Conservation (phyloP, 495 filamentous ascomycete genomes). For the Penicillium coprophilum region DNA sequence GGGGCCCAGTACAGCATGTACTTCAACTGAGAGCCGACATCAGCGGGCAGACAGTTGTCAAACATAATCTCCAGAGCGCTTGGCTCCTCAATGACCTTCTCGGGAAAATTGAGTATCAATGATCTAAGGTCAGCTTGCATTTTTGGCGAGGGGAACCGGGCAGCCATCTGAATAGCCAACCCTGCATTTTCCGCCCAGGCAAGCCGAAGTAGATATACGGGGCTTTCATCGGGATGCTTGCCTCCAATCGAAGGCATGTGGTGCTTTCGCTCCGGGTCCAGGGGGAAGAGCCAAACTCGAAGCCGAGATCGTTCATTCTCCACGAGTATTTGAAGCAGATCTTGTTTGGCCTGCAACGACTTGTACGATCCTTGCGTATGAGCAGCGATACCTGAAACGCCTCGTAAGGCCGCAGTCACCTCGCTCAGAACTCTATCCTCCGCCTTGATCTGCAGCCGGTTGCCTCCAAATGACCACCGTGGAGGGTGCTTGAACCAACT, state of each 20-base stretch:
- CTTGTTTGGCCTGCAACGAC: constrained; percentile 73
- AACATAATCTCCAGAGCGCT: constrained; percentile 81
- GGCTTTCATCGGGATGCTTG: constrained; percentile 36
- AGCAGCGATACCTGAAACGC: constrained; percentile 55
- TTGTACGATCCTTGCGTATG: constrained; percentile 55
- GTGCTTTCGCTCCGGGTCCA: constrained; percentile 66
- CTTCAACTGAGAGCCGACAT: constrained; percentile 85
- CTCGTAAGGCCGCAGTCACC: constrained; percentile 61
- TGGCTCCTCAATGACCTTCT: constrained; percentile 73
- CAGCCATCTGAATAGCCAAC: constrained; percentile 77
- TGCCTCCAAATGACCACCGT: constrained; percentile 94
- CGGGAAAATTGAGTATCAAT: constrained; percentile 76
- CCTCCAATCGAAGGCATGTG: constrained; percentile 40
- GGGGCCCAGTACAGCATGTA: constrained; percentile 94
- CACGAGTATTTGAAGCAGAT: constrained; percentile 72
- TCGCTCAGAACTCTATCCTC: constrained; percentile 82
- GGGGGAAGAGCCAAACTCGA: constrained; percentile 84
- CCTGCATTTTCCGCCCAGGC: constrained; percentile 84
- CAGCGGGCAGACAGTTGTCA: constrained; percentile 67
- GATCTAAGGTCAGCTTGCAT: constrained; percentile 73
- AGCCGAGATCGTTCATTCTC: constrained; percentile 84
- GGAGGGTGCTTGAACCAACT: constrained; percentile 84
- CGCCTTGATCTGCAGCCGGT: constrained; percentile 87
- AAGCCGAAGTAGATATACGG: constrained; percentile 61
- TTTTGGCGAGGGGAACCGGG: constrained; percentile 72